Percentiles rank a stretch among this genome's conserved stretches.
These are phyloP conservation scores for Amorphotheca resinae DNA, from an alignment of 495 filamentous ascomycete species.

Conservation along the genomic window DNA sequence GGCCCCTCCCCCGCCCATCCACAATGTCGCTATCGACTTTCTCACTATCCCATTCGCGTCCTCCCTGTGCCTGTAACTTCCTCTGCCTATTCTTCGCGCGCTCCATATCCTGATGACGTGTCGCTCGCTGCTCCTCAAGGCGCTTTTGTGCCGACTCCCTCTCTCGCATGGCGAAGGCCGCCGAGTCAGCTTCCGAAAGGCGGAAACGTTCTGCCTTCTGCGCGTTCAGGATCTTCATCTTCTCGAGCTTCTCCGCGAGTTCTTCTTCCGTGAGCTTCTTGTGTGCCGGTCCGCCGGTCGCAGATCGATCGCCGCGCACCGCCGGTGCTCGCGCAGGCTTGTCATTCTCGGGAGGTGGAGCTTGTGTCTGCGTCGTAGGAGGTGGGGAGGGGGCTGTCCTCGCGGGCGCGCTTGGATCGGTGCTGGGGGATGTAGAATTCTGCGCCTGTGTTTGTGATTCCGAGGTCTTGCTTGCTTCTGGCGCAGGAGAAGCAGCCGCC, in stretches of 20 bases:
- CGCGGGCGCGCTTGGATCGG: not conserved
- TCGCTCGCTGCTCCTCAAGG: constrained; percentile 41
- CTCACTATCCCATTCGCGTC: constrained; percentile 65
- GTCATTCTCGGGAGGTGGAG: constrained; percentile 2
- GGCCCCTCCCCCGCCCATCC: constrained; percentile 29
- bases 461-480: not conserved
- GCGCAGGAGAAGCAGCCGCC: not conserved
- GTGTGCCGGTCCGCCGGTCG: constrained; percentile 50
- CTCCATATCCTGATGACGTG: constrained; percentile 53
- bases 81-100: constrained; percentile 58
- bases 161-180: constrained; percentile 54
- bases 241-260: constrained; percentile 44
- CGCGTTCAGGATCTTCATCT: constrained; percentile 45
- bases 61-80: constrained; percentile 53
- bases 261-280: constrained; percentile 61
- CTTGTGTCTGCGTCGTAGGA: not conserved
- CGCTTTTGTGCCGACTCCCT: constrained; percentile 25
- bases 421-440: not conserved
- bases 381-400: not conserved
- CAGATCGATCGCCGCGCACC: constrained; percentile 55
- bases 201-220: constrained; percentile 47
- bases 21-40: constrained; percentile 51
- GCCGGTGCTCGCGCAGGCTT: constrained; percentile 25
- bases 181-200: constrained; percentile 55
- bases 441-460: not conserved